Base-by-base conservation (phyloP, 768 basidiomycete genomes). In the Kwoniella sp. region DNA sequence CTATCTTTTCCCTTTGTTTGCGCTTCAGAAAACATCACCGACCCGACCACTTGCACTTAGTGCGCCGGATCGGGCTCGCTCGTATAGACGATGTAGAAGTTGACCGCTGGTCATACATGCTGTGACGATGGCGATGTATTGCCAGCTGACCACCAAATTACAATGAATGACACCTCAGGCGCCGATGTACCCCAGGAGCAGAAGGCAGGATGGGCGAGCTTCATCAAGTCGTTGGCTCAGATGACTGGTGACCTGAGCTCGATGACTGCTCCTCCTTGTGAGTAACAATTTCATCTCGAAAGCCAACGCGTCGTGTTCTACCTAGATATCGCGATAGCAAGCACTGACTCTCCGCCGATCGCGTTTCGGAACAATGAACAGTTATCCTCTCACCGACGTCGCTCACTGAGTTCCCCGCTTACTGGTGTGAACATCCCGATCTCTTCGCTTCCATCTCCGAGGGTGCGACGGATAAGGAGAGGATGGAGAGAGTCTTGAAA, bases 351-450 rank as follows among this genome's bases (percentile, higher is more conserved):
- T 30, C 25, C 15, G 53, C 28, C 53, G 28, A 54, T 54, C 28
- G 26, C 20, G 29, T 31, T 22, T n/a, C n/a, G n/a, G 15, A 8
- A n/a, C n/a, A 17, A 3, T 30, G 37, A 47, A 12, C 48, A 78
- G 76, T 97, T 83, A 96, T 97, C 69, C 86, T 95, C 53, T 93
- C 91, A 0, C 92, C 92, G 9, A 87, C 88, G 3, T 95, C 92
- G 1, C 85, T 95, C 56, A 94, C 93, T 0, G 93, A 94, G 80
- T 96, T 91, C 77, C 92, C 92, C 66, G 93, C 93, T 0, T 96
- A 98, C 82, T 98, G 95, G 95, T 92, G 93, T 76, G 95, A 98
- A 79, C 90, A 91, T 56, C 93, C 93, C 28, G 88, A 88, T 59
- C 83, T 93, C 59, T 97, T 99, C 75, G 87, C 93, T 2, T 87